Base-by-base conservation (phyloP, 805 yeast genomes). In the Candida schatavii region DNA sequence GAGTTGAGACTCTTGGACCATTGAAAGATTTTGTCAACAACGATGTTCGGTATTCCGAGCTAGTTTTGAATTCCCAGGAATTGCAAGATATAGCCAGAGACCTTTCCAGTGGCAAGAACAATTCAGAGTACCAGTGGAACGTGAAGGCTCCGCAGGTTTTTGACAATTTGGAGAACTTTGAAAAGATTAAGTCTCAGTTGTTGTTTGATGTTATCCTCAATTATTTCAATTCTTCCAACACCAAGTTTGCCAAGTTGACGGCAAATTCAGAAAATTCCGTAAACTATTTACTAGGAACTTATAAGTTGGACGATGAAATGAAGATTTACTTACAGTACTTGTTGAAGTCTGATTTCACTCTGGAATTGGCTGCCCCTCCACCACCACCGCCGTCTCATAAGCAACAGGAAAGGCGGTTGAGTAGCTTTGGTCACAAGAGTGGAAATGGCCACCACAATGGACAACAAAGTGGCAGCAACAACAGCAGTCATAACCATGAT, bases 81-180 rank as follows among this genome's bases (percentile, higher is more conserved):
- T 48, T 68, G 59, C 48, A 64, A 54, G 62, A 75, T 66, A 48
- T 61, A 67, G 37, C 59, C 55, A 13, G 59, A 32, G 50, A 51
- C 37, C 39, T 69, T 41, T 39, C 51, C 2, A 22, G 39, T 3
- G 40, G 45, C 4, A 26, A 15, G 3, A 47, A 45, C 36, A 37
- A 46, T 38, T 52, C 63, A 37, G 80, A 75, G 40, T 69, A 69
- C 27, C 75, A 78, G 51, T 88, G 96, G 96, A 82, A 81, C 47
- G 68, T 77, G 41, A 81, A 82, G 57, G 91, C 93, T 2, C 91
- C 95, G 2, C 79, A 75, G 42, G 78, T 85, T 33, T 84, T 86
- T 56, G 83, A 82, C 50, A 78, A 79, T 48, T 83, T 88, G 57
- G 93, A 88, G 56, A 72, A 71, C 46, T 80, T 83, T 50, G 95